Evolutionary conservation across 177 flowering plant genomes (phyloP), one percentile per base, ranked within the genome.

Genomic region (Vitis hybrid): DNA sequence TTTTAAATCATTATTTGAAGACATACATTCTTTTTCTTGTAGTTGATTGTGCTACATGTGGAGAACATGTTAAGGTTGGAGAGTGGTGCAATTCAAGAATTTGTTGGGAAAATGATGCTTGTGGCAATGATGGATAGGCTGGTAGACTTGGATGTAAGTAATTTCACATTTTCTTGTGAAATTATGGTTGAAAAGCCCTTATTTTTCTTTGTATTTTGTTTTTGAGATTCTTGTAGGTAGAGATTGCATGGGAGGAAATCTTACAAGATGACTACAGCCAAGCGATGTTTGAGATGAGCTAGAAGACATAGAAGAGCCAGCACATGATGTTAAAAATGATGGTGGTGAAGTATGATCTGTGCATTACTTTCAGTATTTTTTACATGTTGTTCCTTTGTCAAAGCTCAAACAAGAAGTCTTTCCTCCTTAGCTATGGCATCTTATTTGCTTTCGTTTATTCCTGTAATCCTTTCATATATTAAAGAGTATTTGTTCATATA

Each of bases 31-130:
- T 26, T 26, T 26, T 3, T 39, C 45, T 39, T 39, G 45, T 67
- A 85, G 92, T 45, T 57, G 65, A 75, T 79, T 8, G 76, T 79
- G 60, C 65, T 88, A 10, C 93, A 86, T 84, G 91, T 85, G 75
- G 98, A 93, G 86, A 93, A 83, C 85, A 85, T 96, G 91, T 73
- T 96, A 61, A 85, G 75, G 81, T 75, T 96, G 81, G 97, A 93
- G 77, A 75, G 88, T 64, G 75, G 95, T 57, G 70, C 75, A 19
- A 71, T 92, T 61, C 92, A 97, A 65, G 85, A 86, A 76, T 72
- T 85, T 77, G 81, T 89, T 77, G 89, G 97, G 50, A 79, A 77
- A 57, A 69, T 70, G 55, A 78, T 86, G 79, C 81, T 93, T 16
- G 70, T 74, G 73, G 86, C 84, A 60, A 75, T 89, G 64, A 77